Evolutionary conservation across 805 yeast genomes (phyloP).

Genomic region (Hanseniaspora guilliermondii): DNA sequence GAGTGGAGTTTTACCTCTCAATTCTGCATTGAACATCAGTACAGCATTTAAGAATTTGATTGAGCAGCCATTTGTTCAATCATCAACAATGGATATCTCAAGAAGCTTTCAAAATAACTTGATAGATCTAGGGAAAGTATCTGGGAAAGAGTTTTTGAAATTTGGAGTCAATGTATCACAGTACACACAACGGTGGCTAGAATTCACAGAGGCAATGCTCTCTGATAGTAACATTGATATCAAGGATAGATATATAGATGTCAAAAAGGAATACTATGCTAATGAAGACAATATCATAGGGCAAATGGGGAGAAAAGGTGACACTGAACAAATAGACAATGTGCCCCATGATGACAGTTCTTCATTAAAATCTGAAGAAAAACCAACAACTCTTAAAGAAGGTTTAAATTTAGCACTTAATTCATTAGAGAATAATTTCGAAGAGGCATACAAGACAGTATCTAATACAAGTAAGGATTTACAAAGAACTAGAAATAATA

Average conservation of each 20-base stretch:
- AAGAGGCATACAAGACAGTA: slow-evolving; percentile 53
- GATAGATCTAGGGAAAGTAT: slow-evolving; percentile 55
- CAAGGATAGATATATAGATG: slow-evolving; percentile 12
- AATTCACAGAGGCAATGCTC: slow-evolving; percentile 57
- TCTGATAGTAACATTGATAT: slow-evolving; percentile 20
- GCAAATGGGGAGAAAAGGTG: slow-evolving; percentile 18
- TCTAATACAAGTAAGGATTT: slow-evolving; percentile 48
- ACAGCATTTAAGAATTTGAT: slow-evolving; percentile 64
- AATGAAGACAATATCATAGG: slow-evolving; percentile 20
- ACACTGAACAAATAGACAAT: slow-evolving; percentile 18
- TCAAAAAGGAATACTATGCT: slow-evolving; percentile 15
- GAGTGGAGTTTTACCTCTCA: slow-evolving; percentile 72
- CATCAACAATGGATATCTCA: slow-evolving; percentile 51
- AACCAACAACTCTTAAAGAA: slow-evolving; percentile 56
- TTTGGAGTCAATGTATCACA: slow-evolving; percentile 77
- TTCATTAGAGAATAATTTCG: slow-evolving; percentile 56
- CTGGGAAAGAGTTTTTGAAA: slow-evolving; percentile 68
- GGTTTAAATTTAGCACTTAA: slow-evolving; percentile 68
- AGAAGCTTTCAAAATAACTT: slow-evolving; percentile 69
- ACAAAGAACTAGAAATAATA: slow-evolving; percentile 51
- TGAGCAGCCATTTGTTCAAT: slow-evolving; percentile 61
- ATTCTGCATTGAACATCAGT: slow-evolving; percentile 65
- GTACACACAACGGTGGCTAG: slow-evolving; percentile 74
- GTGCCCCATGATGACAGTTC: slow-evolving; percentile 22
- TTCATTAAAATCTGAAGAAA: slow-evolving; percentile 71